phyloP scores from a whole-genome alignment of 2,329 filamentous ascomycete genomes.

The Paraphoma sp. region DNA sequence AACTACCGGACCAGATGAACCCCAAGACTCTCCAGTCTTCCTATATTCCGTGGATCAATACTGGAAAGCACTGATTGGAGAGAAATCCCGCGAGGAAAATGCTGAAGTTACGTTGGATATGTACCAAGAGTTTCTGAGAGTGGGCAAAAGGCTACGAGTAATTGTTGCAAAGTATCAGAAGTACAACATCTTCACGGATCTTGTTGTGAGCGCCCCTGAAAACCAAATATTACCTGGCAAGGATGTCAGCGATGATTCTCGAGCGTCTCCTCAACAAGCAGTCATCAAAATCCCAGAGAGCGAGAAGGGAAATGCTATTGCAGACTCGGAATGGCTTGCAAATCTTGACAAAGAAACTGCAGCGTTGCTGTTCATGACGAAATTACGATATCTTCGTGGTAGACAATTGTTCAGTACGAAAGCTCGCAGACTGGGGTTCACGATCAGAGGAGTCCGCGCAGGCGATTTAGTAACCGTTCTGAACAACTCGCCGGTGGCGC shows the following conservation, averaged over 20 bases:
- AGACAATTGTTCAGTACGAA: conserved; percentile 1
- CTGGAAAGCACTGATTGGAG: too few relatives aligned
- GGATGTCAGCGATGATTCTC: too few relatives aligned
- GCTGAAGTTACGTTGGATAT: too few relatives aligned
- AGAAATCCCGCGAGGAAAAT: too few relatives aligned
- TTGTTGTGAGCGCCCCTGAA: too few relatives aligned
- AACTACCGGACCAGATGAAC: background rate
- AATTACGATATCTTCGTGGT: background rate
- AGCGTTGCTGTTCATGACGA: background rate
- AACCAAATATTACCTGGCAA: too few relatives aligned
- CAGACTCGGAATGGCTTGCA: background rate
- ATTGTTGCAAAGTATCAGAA: too few relatives aligned
- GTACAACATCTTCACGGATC: too few relatives aligned
- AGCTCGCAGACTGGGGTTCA: background rate
- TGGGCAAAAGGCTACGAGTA: too few relatives aligned
- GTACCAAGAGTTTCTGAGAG: too few relatives aligned
- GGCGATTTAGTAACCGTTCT: conserved; percentile 8
- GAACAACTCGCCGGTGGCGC: conserved; percentile 1
- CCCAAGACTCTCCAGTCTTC: background rate
- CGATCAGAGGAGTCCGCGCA: background rate
- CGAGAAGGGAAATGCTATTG: background rate
- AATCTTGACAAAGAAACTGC: background rate
- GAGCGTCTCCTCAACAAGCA: too few relatives aligned
- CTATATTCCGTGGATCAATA: background rate
- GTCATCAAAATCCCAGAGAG: too few relatives aligned